Evolutionary conservation across 768 basidiomycete species (phyloP).

Genomic region (Naganishia vaughanmartiniae): DNA sequence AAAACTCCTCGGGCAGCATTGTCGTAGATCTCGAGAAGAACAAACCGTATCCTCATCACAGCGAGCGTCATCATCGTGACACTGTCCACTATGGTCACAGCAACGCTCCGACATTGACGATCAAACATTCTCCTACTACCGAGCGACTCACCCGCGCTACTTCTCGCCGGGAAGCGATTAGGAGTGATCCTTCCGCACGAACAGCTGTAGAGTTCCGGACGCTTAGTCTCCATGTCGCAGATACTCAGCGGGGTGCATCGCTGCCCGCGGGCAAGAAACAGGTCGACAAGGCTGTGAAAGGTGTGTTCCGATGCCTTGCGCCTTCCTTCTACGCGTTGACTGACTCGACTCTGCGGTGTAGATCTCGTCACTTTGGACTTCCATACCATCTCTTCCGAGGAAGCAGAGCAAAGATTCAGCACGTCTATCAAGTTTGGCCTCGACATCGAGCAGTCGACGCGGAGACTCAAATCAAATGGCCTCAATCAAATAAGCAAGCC

Average conservation of each 20-base stretch:
- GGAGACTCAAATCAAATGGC: constrained; percentile 57
- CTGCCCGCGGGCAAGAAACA: constrained; percentile 18
- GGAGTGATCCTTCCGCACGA: constrained; percentile 35
- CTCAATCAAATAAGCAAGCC: constrained; percentile 60
- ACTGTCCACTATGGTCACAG: not conserved
- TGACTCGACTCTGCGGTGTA: constrained; percentile 8
- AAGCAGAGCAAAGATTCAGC: constrained; percentile 56
- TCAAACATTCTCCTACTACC: not conserved
- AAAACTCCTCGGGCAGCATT: not conserved
- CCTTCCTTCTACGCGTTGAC: not conserved
- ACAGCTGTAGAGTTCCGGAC: constrained; percentile 54
- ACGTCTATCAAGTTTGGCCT: constrained; percentile 58
- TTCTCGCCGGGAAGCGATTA: not conserved
- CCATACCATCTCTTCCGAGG: constrained; percentile 56
- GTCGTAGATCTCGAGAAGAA: constrained; percentile 2
- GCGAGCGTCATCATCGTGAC: not conserved
- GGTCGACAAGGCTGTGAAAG: constrained; percentile 38
- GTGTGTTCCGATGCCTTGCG: not conserved
- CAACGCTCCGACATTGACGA: not conserved
- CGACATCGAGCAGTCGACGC: constrained; percentile 57
- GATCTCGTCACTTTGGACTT: constrained; percentile 55
- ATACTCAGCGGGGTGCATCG: constrained; percentile 36
- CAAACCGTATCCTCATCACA: not conserved
- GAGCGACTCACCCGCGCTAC: not conserved
- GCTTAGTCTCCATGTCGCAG: constrained; percentile 55